Evolutionary conservation across 2,329 filamentous ascomycete genomes (phyloP).

Genomic region (Sporothrix protearum): DNA sequence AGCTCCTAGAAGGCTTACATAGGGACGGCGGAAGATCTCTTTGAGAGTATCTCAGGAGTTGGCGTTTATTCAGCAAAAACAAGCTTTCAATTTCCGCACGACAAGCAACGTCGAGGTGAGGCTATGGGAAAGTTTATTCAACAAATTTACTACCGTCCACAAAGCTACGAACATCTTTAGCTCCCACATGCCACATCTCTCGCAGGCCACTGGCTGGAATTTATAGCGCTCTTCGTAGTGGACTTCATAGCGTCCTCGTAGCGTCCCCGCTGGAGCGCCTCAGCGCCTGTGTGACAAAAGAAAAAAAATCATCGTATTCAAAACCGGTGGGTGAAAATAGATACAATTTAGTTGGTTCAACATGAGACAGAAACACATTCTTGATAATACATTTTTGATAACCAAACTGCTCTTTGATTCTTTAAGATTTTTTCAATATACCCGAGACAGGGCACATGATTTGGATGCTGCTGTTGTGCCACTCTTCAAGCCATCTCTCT

Average conservation of each 20-base stretch:
- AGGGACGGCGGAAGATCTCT: not conserved
- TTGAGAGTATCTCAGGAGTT: no score
- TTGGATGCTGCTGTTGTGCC: not conserved
- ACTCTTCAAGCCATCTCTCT: not conserved
- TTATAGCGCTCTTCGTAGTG: not conserved
- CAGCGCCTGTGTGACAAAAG: not conserved
- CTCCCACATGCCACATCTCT: not conserved
- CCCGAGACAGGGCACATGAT: not conserved
- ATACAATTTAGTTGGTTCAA: not conserved
- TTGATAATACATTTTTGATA: no score
- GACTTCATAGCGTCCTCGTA: not conserved
- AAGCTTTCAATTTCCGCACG: not conserved
- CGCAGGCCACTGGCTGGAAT: constrained; percentile 7
- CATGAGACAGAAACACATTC: not conserved
- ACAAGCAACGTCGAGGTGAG: not conserved
- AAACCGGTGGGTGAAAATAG: no score
- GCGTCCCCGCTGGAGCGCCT: not conserved
- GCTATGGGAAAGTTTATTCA: not conserved
- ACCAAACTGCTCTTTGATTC: no score
- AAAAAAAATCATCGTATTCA: not conserved
- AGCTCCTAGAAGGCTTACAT: not conserved
- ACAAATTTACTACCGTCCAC: not conserved
- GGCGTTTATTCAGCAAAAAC: no score
- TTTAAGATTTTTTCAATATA: not conserved
- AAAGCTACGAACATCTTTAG: not conserved